Evolutionary conservation across 345 rosid species (phyloP).

Genomic region (Camelina hispida): DNA sequence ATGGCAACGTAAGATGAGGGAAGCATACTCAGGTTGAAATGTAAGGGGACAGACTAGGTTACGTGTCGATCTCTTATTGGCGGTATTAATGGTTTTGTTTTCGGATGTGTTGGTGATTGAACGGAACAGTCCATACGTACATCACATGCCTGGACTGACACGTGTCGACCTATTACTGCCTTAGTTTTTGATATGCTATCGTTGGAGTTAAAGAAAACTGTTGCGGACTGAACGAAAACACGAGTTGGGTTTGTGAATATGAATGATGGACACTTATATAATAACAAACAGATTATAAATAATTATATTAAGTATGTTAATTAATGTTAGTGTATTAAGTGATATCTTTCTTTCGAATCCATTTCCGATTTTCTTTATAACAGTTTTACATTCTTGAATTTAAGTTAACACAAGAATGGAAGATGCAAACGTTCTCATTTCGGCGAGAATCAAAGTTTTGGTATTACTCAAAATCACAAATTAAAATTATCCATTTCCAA

Average conservation of each 20-base stretch:
- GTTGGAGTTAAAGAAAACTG: too few species aligned
- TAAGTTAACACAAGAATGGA: background rate
- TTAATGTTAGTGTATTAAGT: too few species aligned
- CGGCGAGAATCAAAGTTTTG: background rate
- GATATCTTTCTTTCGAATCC: too few species aligned
- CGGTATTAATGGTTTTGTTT: too few species aligned
- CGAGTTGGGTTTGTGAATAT: too few species aligned
- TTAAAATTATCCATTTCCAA: too few species aligned
- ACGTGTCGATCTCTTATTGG: slow-evolving; percentile 27
- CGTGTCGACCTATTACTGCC: slow-evolving; percentile 28
- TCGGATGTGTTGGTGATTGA: slow-evolving; percentile 21
- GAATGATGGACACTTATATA: too few species aligned
- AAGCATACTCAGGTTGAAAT: slow-evolving; percentile 30
- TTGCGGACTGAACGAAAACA: too few species aligned
- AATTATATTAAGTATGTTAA: too few species aligned
- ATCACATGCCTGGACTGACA: slow-evolving; percentile 20
- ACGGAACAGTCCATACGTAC: slow-evolving; percentile 17
- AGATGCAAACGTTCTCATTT: background rate
- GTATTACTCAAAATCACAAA: too few species aligned
- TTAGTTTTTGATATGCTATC: background rate
- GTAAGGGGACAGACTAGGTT: slow-evolving; percentile 16
- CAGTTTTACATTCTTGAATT: background rate
- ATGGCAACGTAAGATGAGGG: slow-evolving; percentile 34
- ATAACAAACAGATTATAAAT: too few species aligned
- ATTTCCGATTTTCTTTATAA: too few species aligned